A percentile compares a stretch with the other conserved stretches of the same genome.
These are phyloP conservation scores for Diplodia seriata DNA, from an alignment of 2,329 filamentous ascomycete genomes.

Conservation along the genomic window DNA sequence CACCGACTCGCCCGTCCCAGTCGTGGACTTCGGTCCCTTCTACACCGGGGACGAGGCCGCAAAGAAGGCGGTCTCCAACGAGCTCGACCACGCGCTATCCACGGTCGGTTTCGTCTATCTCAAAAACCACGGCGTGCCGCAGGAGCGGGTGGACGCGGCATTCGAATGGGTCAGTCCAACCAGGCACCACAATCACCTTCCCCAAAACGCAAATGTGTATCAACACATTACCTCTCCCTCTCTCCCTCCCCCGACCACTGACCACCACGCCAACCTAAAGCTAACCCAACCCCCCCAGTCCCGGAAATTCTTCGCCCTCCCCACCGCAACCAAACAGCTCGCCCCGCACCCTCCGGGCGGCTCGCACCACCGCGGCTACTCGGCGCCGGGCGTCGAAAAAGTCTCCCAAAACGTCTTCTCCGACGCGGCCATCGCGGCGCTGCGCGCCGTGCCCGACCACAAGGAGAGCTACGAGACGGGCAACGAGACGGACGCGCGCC, in stretches of 20 bases:
- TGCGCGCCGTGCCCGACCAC: conserved; percentile 41
- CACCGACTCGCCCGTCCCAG: conserved; percentile 36
- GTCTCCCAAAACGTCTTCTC: conserved; percentile 44
- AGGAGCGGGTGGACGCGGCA: conserved; percentile 41
- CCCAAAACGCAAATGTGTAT: no score
- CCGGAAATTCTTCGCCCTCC: conserved; percentile 49
- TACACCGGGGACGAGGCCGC: conserved; percentile 35
- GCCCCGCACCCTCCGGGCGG: conserved; percentile 51
- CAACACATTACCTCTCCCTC: background rate
- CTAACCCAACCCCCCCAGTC: conserved; percentile 35
- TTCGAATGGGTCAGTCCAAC: conserved; percentile 41
- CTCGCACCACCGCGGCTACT: conserved; percentile 51
- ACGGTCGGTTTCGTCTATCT: conserved; percentile 53
- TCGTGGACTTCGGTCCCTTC: conserved; percentile 43
- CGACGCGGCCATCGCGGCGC: conserved; percentile 35
- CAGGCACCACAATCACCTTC: background rate
- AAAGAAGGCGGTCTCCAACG: conserved; percentile 38
- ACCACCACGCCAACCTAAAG: no score
- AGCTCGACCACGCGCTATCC: conserved; percentile 50
- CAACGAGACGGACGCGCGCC: conserved; percentile 39
- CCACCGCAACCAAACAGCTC: conserved; percentile 45
- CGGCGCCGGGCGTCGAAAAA: conserved; percentile 47
- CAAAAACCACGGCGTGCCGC: conserved; percentile 47
- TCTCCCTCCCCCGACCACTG: no score
- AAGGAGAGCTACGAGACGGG: conserved; percentile 48